Base-by-base conservation (phyloP, 352 stramenopile species). In the Phytopythium vexans region DNA sequence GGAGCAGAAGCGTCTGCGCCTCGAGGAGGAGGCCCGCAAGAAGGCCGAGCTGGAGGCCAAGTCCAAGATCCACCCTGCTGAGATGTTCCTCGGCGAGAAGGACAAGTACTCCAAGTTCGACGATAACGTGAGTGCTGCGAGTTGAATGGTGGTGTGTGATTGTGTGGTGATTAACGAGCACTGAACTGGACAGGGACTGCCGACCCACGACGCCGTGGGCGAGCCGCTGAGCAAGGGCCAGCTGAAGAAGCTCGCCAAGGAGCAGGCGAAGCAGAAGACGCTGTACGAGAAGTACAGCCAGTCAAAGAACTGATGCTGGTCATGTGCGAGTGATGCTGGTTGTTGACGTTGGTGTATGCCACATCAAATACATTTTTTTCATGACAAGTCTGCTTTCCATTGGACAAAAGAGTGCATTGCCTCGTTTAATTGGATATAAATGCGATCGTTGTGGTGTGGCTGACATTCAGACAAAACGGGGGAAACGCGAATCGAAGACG, bases 241-340 rank as follows among this genome's bases (percentile, higher is more conserved):
- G 33, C 73, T 91, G 48, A 99, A 99, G 77, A 99, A 99, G 71
- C 79, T 99, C 49, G 76, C 84, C 15, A 99, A 99, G 74, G 94
- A 98, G 45, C 87, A 95, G 67, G 74, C 88, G 43, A 99, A 99
- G 73, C 97, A 99, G 62, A 95, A 95, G 62, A 83, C 93, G 60
- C 69, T 95, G 2, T 94, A 86, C 59, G 82, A 95, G 27, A 94
- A 95, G 70, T 68, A 86, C 57, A 70, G 66, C 56, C 66, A 74
- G 50, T 35, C 33, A 12, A 43, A 55, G 34, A 72, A 64, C 49
- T 71, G 35, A 41, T 12, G 37, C 12, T n/a, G 21, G 39, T 43
- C 7, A 43, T 27, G 8, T n/a, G 39, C 5, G 21, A 4, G 39
- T 41, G 37, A 14, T 12, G 11, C 31, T 49, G 43, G 12, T 39